These are phyloP conservation scores for Citrus maxima DNA, from an alignment of 345 rosid genomes.

Conservation along the genomic window DNA sequence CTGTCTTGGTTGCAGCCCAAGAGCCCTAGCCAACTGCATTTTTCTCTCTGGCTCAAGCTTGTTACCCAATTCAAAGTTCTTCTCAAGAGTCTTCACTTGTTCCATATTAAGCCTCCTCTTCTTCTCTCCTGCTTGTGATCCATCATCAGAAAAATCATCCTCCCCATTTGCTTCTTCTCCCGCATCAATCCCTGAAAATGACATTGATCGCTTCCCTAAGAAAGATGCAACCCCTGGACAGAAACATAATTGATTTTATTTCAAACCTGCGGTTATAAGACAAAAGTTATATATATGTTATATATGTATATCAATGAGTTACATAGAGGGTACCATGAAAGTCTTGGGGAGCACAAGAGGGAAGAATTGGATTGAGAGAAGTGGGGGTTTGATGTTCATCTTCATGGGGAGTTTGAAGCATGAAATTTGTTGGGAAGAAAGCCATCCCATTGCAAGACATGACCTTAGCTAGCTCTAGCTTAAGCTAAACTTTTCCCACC, in stretches of 20 bases:
- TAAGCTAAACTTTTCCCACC: conserved; percentile 13
- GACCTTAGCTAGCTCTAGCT: conserved; percentile 2
- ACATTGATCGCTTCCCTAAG: conserved; percentile 78
- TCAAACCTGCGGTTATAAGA: not conserved
- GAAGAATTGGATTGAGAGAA: conserved; percentile 63
- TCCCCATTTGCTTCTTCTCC: conserved; percentile 60
- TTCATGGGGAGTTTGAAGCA: conserved; percentile 74
- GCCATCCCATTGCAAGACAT: conserved; percentile 92
- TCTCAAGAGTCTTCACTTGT: conserved; percentile 93
- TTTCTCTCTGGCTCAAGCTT: conserved; percentile 99
- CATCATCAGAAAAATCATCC: conserved; percentile 89
- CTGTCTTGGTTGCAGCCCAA: conserved; percentile 96
- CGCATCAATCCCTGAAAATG: conserved; percentile 61
- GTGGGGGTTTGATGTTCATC: conserved; percentile 54
- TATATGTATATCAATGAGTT: too few relatives aligned
- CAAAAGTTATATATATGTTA: not conserved
- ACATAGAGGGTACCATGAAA: conserved; percentile 53
- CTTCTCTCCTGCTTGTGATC: conserved; percentile 93
- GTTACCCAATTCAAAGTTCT: conserved; percentile 89
- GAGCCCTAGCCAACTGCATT: conserved; percentile 93
- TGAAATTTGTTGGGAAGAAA: conserved; percentile 80
- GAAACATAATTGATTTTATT: conserved; percentile 5
- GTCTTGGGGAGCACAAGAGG: conserved; percentile 70
- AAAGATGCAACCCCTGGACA: conserved; percentile 72
- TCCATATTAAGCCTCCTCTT: conserved; percentile 92